Evolutionary conservation across 1,284 basidiomycete genomes (phyloP), one percentile per base, ranked within the genome.

Genomic region (Boletus hoseneyae): DNA sequence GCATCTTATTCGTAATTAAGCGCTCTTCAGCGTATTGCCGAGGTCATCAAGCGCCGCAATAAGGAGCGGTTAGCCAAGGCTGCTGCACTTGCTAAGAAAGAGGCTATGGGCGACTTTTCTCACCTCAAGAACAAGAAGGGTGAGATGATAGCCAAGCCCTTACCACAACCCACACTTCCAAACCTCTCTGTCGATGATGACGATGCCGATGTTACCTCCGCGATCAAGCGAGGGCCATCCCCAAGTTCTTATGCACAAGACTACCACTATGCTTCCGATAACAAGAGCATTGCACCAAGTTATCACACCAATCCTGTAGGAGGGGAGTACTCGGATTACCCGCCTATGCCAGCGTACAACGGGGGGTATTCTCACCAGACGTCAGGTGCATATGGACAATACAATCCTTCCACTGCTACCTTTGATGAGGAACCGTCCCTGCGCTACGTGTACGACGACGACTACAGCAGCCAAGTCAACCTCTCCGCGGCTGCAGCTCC

Each of bases 121-220:
- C 92, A 95, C 69, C 77, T 96, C 60, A 95, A 90, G 78, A 93
- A 94, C 75, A 91, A 91, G 76, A 93, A 92, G 67, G 93, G 94
- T 47, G 85, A 93, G 65, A 72, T 91, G 61, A 77, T 91, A 47
- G 83, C 78, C 16, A 80, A 87, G 56, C 87, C 90, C n/a, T 76
- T 92, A 19, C 90, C 90, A n/a, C 93, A 97, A 70, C 95, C 95
- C 0, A 99, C 95, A 2, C 79, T 98, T 41, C 95, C 95, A n/a
- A 89, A 90, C 55, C 78, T 99, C 47, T 88, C 84, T 18, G 75
- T 97, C 51, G 88, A 93, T 55, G 90, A 96, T 55, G 87, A 77
- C 53, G 81, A 76, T 53, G 82, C 87, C 56, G 83, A 90, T 51
- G 66, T 72, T 16, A 70, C 77, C 2, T 84, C 83, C 11, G 70